phyloP scores from a whole-genome alignment of 257 asterid species.

The Scutellaria galericulata region DNA sequence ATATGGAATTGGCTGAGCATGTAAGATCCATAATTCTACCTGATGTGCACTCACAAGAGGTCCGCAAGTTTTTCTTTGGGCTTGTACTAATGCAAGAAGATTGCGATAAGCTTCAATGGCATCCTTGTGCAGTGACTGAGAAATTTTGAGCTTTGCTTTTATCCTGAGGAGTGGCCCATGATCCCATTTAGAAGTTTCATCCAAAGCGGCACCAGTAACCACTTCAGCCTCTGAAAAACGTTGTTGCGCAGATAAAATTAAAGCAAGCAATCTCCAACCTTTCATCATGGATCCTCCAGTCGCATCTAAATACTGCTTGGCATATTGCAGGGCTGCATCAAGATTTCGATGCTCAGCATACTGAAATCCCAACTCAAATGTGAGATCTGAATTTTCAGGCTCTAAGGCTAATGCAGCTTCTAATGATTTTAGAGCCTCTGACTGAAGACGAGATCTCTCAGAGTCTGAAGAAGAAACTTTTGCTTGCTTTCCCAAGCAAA shows the following conservation, averaged over 20 bases:
- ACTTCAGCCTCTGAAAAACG: constrained; percentile 88
- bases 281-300: constrained; percentile 84
- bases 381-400: constrained; percentile 76
- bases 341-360: constrained; percentile 89
- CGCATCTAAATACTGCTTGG: constrained; percentile 81
- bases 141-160: constrained; percentile 85
- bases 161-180: constrained; percentile 89
- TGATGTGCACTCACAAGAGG: constrained; percentile 59
- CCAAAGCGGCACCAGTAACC: constrained; percentile 91
- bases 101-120: constrained; percentile 85
- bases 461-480: constrained; percentile 81
- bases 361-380: constrained; percentile 83
- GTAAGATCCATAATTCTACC: constrained; percentile 50
- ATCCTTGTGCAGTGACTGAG: constrained; percentile 74
- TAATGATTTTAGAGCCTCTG: constrained; percentile 88
- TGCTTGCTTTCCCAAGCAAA: constrained; percentile 89
- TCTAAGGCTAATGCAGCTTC: constrained; percentile 73
- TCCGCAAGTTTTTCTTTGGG: constrained; percentile 81
- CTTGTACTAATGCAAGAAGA: constrained; percentile 95
- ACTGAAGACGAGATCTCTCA: constrained; percentile 90
- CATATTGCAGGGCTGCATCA: constrained; percentile 80
- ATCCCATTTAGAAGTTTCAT: constrained; percentile 95
- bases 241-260: constrained; percentile 87
- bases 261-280: constrained; percentile 95
- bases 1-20: constrained; percentile 22